These are phyloP conservation scores for Xerocomellus dryophilus DNA, from an alignment of 768 basidiomycete species.

Conservation along the genomic window DNA sequence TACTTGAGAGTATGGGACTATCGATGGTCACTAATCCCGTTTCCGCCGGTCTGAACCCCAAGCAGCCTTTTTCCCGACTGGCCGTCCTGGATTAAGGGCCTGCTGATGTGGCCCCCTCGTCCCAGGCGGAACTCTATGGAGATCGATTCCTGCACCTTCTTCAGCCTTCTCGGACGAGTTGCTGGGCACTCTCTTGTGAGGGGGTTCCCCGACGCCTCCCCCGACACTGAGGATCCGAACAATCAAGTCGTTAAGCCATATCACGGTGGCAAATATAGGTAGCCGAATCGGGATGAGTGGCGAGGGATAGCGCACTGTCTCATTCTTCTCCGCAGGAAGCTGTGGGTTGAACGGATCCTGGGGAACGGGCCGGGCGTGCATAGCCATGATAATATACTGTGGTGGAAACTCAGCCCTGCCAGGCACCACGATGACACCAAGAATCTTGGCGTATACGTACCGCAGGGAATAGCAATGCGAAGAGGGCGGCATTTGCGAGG, in stretches of 20 bases:
- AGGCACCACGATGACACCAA: background rate
- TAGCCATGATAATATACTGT: conserved; percentile 83
- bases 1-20: conserved; percentile 9
- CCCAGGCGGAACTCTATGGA: conserved; percentile 13
- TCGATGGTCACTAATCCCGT: conserved; percentile 37
- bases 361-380: conserved; percentile 72
- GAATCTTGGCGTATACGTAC: conserved; percentile 41
- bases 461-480: conserved; percentile 77
- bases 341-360: conserved; percentile 70
- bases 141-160: conserved; percentile 47
- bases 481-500: conserved; percentile 78
- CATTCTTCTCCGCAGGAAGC: conserved; percentile 33
- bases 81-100: background rate
- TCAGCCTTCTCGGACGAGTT: conserved; percentile 60
- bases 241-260: conserved; percentile 70
- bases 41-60: conserved; percentile 44
- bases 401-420: conserved; percentile 6
- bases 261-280: conserved; percentile 70
- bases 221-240: conserved; percentile 61
- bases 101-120: conserved; percentile 13
- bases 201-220: conserved; percentile 27
- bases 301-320: conserved; percentile 60
- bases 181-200: conserved; percentile 35
- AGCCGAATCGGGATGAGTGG: conserved; percentile 79
- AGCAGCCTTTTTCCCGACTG: conserved; percentile 11